Base-by-base conservation (phyloP, 2,329 filamentous ascomycete species). In the Chaetomium olivaceum region DNA sequence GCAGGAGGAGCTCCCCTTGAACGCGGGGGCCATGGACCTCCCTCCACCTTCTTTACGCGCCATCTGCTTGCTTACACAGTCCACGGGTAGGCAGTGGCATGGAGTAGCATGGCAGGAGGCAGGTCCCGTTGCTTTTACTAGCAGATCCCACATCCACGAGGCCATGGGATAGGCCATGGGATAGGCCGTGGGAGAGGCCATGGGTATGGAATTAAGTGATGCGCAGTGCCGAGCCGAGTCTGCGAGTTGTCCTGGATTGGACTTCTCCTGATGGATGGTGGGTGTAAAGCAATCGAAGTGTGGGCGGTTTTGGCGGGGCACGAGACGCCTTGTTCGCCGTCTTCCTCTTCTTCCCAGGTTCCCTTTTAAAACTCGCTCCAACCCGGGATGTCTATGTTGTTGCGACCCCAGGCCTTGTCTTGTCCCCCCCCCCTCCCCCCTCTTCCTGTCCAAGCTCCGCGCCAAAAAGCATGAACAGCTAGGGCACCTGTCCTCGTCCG, bases 381-480 rank as follows among this genome's bases (percentile, higher is more conserved):
- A 14, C 50, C 57, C 62, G 31, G 58, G 52, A 61, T 61, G 29
- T 23, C 9, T 19, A 19, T 25, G 19, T 51, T 52, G 58, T 33
- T 55, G 52, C 31, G 55, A 65, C 58, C 59, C 58, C 46, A 52
- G 54, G 48, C 63, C 52, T 21, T 21, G 58, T 48, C 52, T 21
- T 21, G 58, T 48, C 51, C 52, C 19, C 51, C 50, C 62, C 29
- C n/a, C 25, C 36, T 50, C 62, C 29, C 19, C n/a, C 36, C 57
- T 43, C 51, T 50, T 61, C 59, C 51, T 51, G n/a, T 36, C 58
- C 58, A 39, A 60, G 46, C 54, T 65, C 58, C 58, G 33, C 52
- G 29, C 43, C 33, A 54, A 62, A 62, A 60, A 51, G 55, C 55
- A 63, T 63, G 56, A 59, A 59, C 33, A 63, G 62, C 56, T 55